Conservation (phyloP, 1,139 yeast species). For the Zygoascus meyerae region DNA sequence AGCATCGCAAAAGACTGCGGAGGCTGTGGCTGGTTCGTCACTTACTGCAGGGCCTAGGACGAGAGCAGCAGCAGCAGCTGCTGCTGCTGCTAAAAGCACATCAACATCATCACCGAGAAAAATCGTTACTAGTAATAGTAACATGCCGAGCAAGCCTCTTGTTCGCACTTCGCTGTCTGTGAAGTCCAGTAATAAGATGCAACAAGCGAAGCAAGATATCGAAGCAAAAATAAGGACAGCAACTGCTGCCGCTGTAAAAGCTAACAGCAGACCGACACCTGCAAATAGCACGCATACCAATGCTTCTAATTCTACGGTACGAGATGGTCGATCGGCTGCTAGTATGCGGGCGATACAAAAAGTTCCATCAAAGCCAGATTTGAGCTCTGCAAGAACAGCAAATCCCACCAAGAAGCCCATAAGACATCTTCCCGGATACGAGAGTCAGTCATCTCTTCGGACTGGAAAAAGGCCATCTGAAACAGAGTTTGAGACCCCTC, state of each 20-base stretch:
- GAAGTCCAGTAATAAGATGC: conserved; percentile 5
- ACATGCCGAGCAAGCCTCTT: conserved; percentile 16
- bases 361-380: background rate
- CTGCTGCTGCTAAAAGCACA: conserved; percentile 4
- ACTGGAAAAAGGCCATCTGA: conserved; percentile 14
- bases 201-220: conserved; percentile 6
- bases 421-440: conserved; percentile 1
- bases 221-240: conserved; percentile 5
- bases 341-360: background rate
- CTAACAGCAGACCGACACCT: background rate
- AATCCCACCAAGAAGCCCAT: background rate
- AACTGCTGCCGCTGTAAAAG: background rate
- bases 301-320: background rate
- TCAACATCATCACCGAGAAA: conserved; percentile 2
- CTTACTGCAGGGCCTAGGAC: background rate
- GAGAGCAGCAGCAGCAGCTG: conserved; percentile 3
- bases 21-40: background rate
- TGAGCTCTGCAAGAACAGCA: background rate
- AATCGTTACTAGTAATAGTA: conserved; percentile 12
- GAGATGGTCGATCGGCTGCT: background rate
- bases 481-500: conserved; percentile 15
- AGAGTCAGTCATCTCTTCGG: background rate
- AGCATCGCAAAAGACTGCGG: background rate
- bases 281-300: background rate
- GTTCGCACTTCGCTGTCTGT: conserved; percentile 7